phyloP scores from a whole-genome alignment of 2,329 filamentous ascomycete genomes.

The Ascochyta koolunga region DNA sequence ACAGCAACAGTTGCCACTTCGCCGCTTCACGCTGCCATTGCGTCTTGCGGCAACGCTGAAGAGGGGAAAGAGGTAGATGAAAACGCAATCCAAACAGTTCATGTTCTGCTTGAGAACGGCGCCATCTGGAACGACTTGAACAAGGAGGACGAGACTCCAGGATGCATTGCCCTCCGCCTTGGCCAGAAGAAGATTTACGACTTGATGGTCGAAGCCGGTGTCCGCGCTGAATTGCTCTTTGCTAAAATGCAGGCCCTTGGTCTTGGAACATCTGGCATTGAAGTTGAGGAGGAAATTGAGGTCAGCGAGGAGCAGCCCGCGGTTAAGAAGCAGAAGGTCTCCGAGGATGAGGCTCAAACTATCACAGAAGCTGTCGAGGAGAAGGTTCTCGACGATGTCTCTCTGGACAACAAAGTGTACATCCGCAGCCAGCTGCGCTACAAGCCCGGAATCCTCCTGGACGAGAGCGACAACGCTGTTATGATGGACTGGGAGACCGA shows the following conservation, averaged over 20 bases:
- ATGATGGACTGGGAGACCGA: slow-evolving; percentile 94
- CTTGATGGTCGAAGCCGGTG: slow-evolving; percentile 46
- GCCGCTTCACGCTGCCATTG: slow-evolving; percentile 45
- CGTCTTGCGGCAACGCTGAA: slow-evolving; percentile 38
- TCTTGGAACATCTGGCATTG: slow-evolving; percentile 29
- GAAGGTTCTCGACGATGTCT: slow-evolving; percentile 41
- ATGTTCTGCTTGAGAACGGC: slow-evolving; percentile 44
- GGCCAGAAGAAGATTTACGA: slow-evolving; percentile 46
- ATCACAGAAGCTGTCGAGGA: slow-evolving; percentile 33
- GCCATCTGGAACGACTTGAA: slow-evolving; percentile 49
- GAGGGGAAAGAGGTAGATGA: slow-evolving; percentile 37
- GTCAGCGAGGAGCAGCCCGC: slow-evolving; percentile 34
- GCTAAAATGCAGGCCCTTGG: slow-evolving; percentile 43
- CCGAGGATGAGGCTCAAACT: slow-evolving; percentile 34
- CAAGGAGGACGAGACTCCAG: slow-evolving; percentile 47
- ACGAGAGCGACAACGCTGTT: slow-evolving; percentile 78
- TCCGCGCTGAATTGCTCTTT: slow-evolving; percentile 45
- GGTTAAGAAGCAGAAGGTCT: slow-evolving; percentile 43
- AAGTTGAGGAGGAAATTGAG: slow-evolving; percentile 33
- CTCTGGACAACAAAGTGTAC: slow-evolving; percentile 50
- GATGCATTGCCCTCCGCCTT: slow-evolving; percentile 43
- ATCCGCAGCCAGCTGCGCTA: slow-evolving; percentile 42
- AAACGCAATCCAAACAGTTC: slow-evolving; percentile 38
- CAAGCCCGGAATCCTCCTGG: slow-evolving; percentile 62
- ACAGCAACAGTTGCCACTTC: slow-evolving; percentile 43